Conservation (phyloP, 345 rosid genomes). For the Camelina sativa region DNA sequence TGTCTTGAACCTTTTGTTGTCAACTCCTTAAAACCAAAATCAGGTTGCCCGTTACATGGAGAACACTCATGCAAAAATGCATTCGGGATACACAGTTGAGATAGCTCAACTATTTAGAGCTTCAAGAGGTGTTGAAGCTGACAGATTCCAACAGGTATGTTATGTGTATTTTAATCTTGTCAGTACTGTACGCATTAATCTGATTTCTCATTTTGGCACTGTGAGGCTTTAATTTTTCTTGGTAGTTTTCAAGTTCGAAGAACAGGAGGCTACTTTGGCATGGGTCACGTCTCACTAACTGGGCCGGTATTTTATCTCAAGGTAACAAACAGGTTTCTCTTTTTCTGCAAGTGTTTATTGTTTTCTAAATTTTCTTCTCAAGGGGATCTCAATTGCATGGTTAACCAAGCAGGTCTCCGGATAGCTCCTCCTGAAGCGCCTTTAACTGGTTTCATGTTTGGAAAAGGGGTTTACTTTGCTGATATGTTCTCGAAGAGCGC, state of each 20-base stretch:
- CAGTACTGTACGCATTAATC: neutral
- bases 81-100: conserved; percentile 68
- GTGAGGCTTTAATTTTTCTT: conserved; percentile 24
- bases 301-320: conserved; percentile 98
- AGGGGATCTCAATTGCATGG: neutral
- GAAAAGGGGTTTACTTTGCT: conserved; percentile 95
- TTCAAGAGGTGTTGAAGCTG: conserved; percentile 64
- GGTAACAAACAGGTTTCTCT: conserved; percentile 50
- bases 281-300: conserved; percentile 92
- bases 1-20: conserved; percentile 12
- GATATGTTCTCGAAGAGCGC: conserved; percentile 99
- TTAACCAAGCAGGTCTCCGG: conserved; percentile 67
- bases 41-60: conserved; percentile 75
- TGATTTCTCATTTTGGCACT: conserved; percentile 5
- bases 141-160: conserved; percentile 64
- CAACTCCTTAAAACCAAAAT: conserved; percentile 24
- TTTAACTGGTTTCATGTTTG: conserved; percentile 87
- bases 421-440: conserved; percentile 99
- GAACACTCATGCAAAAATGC: conserved; percentile 91
- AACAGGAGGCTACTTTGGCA: conserved; percentile 95
- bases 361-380: neutral
- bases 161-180: conserved; percentile 15
- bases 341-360: conserved; percentile 1
- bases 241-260: conserved; percentile 61
- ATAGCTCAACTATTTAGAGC: conserved; percentile 72